Percentiles rank a stretch among this genome's conserved stretches.
phyloP scores from a whole-genome alignment of 768 basidiomycete species.

The Lactifluus piperatus region DNA sequence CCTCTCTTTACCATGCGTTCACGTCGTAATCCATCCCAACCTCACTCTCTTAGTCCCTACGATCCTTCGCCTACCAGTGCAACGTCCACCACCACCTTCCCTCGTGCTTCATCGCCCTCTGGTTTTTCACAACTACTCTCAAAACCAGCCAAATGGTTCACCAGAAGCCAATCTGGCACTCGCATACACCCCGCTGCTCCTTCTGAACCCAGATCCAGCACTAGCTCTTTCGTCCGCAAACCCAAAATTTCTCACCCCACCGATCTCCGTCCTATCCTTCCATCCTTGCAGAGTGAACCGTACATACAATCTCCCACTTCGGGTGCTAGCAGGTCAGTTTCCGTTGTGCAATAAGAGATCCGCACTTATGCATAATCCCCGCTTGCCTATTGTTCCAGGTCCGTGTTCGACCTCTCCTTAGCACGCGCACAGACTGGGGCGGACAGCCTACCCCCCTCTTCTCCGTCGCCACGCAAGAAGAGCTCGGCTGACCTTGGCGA shows the following conservation, averaged over 20 bases:
- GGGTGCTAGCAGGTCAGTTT: slow-evolving; percentile 45
- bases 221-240: slow-evolving; percentile 41
- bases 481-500: slow-evolving; percentile 45
- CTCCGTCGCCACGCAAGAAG: slow-evolving; percentile 28
- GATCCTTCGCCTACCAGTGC: slow-evolving; percentile 7
- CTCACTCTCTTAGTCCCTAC: slow-evolving; percentile 19
- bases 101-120: slow-evolving; percentile 59
- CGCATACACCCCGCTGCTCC: slow-evolving; percentile 38
- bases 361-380: neutral
- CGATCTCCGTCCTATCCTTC: slow-evolving; percentile 67
- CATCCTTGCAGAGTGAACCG: slow-evolving; percentile 36
- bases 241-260: slow-evolving; percentile 82
- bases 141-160: slow-evolving; percentile 66
- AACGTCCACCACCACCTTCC: slow-evolving; percentile 22
- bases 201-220: slow-evolving; percentile 32
- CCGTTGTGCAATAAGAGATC: neutral
- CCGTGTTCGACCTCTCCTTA: slow-evolving; percentile 53
- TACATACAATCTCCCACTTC: slow-evolving; percentile 30
- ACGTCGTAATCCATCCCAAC: slow-evolving; percentile 14
- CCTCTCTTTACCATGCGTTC: slow-evolving; percentile 10
- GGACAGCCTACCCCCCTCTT: slow-evolving; percentile 29
- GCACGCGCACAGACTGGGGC: slow-evolving; percentile 34
- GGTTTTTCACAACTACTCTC: slow-evolving; percentile 58
- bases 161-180: slow-evolving; percentile 12
- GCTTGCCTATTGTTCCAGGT: slow-evolving; percentile 33